Evolutionary conservation across 2,329 filamentous ascomycete genomes (phyloP).

Genomic region (Hortaea werneckii): DNA sequence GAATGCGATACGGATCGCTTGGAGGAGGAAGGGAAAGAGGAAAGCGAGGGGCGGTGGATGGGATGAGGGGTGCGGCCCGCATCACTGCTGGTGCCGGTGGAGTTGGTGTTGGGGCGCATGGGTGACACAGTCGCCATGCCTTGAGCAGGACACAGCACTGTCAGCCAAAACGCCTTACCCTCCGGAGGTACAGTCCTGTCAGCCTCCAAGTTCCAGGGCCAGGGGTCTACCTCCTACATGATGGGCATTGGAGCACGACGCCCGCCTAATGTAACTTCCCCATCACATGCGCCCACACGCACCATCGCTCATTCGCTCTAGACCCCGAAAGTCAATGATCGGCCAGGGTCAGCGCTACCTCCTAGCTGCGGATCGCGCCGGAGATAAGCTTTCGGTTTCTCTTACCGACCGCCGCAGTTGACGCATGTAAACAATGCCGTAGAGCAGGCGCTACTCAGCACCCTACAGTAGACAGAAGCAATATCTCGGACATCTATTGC

Average conservation of each 20-base stretch:
- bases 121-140: constrained; percentile 23
- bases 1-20: not conserved
- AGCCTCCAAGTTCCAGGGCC: too few species aligned
- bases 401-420: not conserved
- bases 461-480: too few species aligned
- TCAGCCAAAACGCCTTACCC: too few species aligned
- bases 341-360: not conserved
- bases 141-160: not conserved
- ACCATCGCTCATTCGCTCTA: not conserved
- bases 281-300: too few species aligned
- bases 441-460: too few species aligned
- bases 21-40: constrained; percentile 26
- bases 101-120: constrained; percentile 19
- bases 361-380: not conserved
- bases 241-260: too few species aligned
- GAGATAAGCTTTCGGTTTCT: not conserved
- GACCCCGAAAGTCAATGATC: not conserved
- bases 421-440: not conserved
- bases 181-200: too few species aligned
- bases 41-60: constrained; percentile 19
- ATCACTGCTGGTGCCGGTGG: constrained; percentile 11
- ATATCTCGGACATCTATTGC: too few species aligned
- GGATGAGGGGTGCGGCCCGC: constrained; percentile 5
- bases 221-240: too few species aligned
- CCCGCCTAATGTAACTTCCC: too few species aligned